Evolutionary conservation across 78 protist genomes (phyloP).

Genomic region (Blattamonas nauphoetae): DNA sequence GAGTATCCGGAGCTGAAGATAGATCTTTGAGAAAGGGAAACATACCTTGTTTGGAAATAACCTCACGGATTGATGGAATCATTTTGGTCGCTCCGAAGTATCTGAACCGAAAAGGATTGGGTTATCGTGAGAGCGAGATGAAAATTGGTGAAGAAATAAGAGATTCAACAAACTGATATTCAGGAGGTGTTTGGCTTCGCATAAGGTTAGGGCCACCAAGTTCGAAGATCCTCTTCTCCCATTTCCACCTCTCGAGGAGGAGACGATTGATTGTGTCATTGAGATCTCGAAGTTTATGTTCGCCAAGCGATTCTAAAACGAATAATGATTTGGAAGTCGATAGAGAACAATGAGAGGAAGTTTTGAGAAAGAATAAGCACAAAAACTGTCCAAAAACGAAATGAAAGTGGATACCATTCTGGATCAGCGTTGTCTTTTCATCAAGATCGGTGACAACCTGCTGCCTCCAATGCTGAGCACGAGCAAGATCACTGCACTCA

Average conservation of each 20-base stretch:
- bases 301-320: background rate
- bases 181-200: background rate
- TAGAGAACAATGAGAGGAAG: too few relatives aligned
- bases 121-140: too few relatives aligned
- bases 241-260: background rate
- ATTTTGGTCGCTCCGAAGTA: background rate
- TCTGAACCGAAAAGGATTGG: background rate
- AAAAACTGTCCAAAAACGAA: background rate
- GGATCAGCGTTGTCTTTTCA: background rate
- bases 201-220: slow-evolving; percentile 2
- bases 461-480: background rate
- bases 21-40: background rate
- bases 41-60: background rate
- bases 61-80: background rate
- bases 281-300: background rate
- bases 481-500: background rate
- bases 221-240: background rate
- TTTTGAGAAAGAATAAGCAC: too few relatives aligned
- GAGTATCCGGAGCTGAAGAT: background rate
- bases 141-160: background rate
- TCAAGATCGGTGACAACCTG: background rate
- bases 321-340: too few relatives aligned
- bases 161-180: background rate
- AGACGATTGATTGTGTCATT: background rate
- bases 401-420: background rate